These are phyloP conservation scores for Alternaria atra DNA, from an alignment of 2,329 filamentous ascomycete species.

Conservation along the genomic window DNA sequence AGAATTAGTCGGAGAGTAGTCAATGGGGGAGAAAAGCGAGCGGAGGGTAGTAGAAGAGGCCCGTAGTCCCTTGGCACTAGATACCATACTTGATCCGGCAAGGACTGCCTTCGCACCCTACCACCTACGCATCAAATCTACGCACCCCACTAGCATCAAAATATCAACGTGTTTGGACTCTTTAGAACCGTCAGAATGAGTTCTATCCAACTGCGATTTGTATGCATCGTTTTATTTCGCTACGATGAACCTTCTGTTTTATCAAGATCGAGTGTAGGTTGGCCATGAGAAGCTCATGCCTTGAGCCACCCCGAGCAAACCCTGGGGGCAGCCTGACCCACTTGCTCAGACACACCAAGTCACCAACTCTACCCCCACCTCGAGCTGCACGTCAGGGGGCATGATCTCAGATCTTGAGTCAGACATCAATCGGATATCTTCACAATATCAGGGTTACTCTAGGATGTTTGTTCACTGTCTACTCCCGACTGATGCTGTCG, in stretches of 20 bases:
- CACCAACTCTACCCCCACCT: constrained; percentile 22
- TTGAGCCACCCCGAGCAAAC: constrained; percentile 40
- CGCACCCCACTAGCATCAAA: constrained; percentile 45
- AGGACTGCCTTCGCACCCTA: constrained; percentile 38
- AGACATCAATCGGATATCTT: background rate
- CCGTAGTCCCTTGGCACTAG: constrained; percentile 27
- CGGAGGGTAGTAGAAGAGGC: constrained; percentile 42
- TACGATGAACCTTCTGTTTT: constrained; percentile 12
- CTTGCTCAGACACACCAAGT: constrained; percentile 29
- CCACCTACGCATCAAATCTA: constrained; percentile 37
- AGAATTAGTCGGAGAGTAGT: constrained; percentile 48
- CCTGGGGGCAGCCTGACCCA: constrained; percentile 43
- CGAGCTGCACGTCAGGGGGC: constrained; percentile 16
- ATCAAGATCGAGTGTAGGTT: constrained; percentile 20
- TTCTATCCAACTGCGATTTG: constrained; percentile 21
- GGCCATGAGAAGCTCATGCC: constrained; percentile 32
- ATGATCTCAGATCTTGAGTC: constrained; percentile 8
- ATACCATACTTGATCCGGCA: constrained; percentile 36
- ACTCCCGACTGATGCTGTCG: background rate
- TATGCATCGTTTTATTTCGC: constrained; percentile 14
- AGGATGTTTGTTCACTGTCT: constrained; percentile 1
- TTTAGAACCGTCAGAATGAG: constrained; percentile 61
- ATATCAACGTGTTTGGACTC: constrained; percentile 70
- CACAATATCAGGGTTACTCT: constrained; percentile 21
- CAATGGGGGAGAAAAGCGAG: constrained; percentile 40